Conservation (phyloP, 1,284 basidiomycete genomes). For the Apiotrichum laibachii region DNA sequence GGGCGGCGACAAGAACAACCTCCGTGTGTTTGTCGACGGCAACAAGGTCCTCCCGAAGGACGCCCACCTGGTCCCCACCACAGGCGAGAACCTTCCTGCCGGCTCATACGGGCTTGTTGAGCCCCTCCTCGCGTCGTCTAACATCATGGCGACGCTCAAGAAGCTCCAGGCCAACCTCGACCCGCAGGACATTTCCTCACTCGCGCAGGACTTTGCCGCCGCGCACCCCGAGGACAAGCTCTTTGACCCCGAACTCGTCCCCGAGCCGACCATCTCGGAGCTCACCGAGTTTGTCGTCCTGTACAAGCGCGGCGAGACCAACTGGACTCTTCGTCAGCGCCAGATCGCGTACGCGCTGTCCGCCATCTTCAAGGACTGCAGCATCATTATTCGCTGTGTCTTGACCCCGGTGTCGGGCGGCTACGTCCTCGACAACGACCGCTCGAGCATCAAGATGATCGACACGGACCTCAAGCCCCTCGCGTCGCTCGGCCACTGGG, state of each 20-base stretch:
- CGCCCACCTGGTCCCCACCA: constrained; percentile 41
- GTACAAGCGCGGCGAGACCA: constrained; percentile 48
- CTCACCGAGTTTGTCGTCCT: constrained; percentile 61
- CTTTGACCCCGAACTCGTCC: constrained; percentile 28
- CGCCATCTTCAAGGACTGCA: constrained; percentile 96
- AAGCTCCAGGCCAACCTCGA: constrained; percentile 74
- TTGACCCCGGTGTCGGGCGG: constrained; percentile 13
- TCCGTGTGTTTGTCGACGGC: constrained; percentile 71
- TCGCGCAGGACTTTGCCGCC: constrained; percentile 27
- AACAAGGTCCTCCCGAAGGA: constrained; percentile 60
- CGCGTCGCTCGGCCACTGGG: constrained; percentile 67
- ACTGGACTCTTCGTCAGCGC: constrained; percentile 41
- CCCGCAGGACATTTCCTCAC: constrained; percentile 63
- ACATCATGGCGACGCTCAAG: constrained; percentile 61
- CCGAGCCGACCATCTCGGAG: constrained; percentile 60
- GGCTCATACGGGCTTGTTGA: constrained; percentile 49
- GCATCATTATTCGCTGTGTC: constrained; percentile 64
- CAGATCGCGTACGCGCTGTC: constrained; percentile 75
- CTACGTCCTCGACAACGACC: constrained; percentile 19
- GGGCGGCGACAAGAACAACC: constrained; percentile 68
- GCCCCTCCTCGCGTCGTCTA: constrained; percentile 58
- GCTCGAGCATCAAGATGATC: constrained; percentile 62
- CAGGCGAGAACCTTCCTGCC: constrained; percentile 6
- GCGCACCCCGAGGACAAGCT: constrained; percentile 25
- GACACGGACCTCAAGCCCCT: constrained; percentile 83